Conservation (phyloP, 78 protist genomes). For the Corallochytrium limacisporum region DNA sequence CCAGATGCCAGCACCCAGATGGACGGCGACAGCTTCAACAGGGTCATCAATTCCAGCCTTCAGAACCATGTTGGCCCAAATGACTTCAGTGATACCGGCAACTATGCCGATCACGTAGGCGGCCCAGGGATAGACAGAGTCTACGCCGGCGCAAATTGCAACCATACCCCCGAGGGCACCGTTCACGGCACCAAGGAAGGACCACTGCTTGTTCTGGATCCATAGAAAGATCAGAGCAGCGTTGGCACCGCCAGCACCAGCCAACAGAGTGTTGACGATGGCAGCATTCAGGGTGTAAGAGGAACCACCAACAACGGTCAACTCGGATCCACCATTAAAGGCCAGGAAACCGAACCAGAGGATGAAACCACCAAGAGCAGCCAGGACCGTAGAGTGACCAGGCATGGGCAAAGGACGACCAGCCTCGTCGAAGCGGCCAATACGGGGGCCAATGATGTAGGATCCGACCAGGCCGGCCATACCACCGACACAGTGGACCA, state of each 20-base stretch:
- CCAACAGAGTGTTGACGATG: slow-evolving; percentile 44
- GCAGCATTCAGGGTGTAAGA: slow-evolving; percentile 28
- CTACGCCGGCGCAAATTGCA: slow-evolving; percentile 38
- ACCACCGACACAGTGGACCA: slow-evolving; percentile 79
- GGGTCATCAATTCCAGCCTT: slow-evolving; percentile 61
- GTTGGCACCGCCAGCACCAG: slow-evolving; percentile 37
- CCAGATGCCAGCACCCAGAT: slow-evolving; percentile 58
- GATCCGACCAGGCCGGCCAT: slow-evolving; percentile 50
- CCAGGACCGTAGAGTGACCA: slow-evolving; percentile 30
- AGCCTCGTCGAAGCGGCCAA: slow-evolving; percentile 40
- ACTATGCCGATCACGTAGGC: slow-evolving; percentile 51
- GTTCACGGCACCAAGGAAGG: slow-evolving; percentile 21
- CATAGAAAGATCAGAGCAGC: slow-evolving; percentile 7
- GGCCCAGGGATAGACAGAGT: slow-evolving; percentile 49
- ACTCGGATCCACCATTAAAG: slow-evolving; percentile 60
- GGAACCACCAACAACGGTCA: slow-evolving; percentile 18
- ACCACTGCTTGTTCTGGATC: slow-evolving; percentile 7
- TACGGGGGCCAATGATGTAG: slow-evolving; percentile 55
- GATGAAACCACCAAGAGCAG: slow-evolving; percentile 54
- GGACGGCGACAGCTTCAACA: slow-evolving; percentile 56
- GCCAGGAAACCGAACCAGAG: slow-evolving; percentile 74
- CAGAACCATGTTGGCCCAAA: neutral
- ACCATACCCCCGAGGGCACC: slow-evolving; percentile 62
- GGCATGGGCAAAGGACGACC: slow-evolving; percentile 35
- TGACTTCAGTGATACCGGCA: slow-evolving; percentile 24